These are phyloP conservation scores for Paraglomus occultum DNA, from an alignment of 192 early-diverging fungal genomes.

Conservation along the genomic window DNA sequence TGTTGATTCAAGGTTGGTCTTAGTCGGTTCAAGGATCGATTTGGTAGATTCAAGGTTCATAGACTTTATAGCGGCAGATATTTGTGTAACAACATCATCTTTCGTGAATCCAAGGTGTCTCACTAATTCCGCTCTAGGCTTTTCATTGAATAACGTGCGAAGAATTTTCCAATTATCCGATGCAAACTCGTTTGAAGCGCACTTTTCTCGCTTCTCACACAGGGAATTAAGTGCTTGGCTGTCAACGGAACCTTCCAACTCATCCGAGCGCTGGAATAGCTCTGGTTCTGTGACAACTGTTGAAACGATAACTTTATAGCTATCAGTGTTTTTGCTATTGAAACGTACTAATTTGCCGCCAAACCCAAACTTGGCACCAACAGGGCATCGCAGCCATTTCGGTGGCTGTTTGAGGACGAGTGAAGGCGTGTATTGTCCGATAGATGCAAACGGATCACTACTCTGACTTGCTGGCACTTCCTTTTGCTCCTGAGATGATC, in stretches of 20 bases:
- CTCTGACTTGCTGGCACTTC: conserved; percentile 19
- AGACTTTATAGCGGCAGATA: conserved; percentile 48
- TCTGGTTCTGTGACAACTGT: conserved; percentile 73
- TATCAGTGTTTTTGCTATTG: conserved; percentile 44
- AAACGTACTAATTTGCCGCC: conserved; percentile 88
- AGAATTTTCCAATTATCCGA: conserved; percentile 77
- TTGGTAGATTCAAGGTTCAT: conserved; percentile 35
- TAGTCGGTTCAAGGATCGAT: too few species aligned
- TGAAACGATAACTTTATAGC: conserved; percentile 52
- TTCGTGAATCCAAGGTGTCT: conserved; percentile 90
- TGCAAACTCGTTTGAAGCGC: conserved; percentile 29
- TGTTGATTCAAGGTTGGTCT: too few species aligned
- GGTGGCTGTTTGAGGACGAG: conserved; percentile 80
- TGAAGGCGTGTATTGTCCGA: conserved; percentile 33
- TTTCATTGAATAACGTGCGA: conserved; percentile 69
- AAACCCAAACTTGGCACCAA: conserved; percentile 84
- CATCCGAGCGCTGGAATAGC: conserved; percentile 62
- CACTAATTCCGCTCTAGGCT: conserved; percentile 77
- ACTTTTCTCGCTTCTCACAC: conserved; percentile 38
- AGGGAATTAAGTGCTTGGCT: conserved; percentile 45
- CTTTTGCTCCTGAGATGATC: conserved; percentile 46
- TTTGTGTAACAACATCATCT: conserved; percentile 58
- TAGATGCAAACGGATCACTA: conserved; percentile 78
- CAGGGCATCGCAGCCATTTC: conserved; percentile 83
- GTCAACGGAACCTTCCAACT: conserved; percentile 71